These are phyloP conservation scores for Tardiomyces depauwii DNA, from an alignment of 1,139 yeast species.

Conservation along the genomic window DNA sequence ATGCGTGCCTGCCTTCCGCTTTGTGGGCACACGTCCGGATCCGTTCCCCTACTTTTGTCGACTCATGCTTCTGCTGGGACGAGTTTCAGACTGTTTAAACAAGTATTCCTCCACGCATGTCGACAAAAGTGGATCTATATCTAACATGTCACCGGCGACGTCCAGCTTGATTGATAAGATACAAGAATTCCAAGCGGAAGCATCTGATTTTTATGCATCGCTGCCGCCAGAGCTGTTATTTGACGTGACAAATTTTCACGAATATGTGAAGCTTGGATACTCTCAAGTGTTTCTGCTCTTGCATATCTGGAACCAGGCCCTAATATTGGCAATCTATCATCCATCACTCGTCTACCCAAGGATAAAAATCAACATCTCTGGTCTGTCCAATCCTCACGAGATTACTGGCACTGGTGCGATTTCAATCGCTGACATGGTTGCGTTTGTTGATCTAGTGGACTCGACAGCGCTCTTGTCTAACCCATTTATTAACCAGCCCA, in stretches of 20 bases:
- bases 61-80: slow-evolving; percentile 16
- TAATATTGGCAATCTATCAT: slow-evolving; percentile 7
- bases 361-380: slow-evolving; percentile 4
- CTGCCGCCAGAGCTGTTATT: slow-evolving; percentile 6
- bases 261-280: slow-evolving; percentile 4
- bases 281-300: slow-evolving; percentile 6
- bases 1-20: background rate
- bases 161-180: slow-evolving; percentile 1
- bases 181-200: slow-evolving; percentile 11
- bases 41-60: slow-evolving; percentile 20
- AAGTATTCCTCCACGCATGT: slow-evolving; percentile 1
- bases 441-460: slow-evolving; percentile 19
- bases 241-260: slow-evolving; percentile 7
- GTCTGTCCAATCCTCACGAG: slow-evolving; percentile 8
- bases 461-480: slow-evolving; percentile 17
- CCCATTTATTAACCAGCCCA: slow-evolving; percentile 19
- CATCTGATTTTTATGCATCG: slow-evolving; percentile 2
- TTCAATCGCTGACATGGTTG: slow-evolving; percentile 20
- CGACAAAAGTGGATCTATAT: background rate
- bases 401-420: slow-evolving; percentile 20
- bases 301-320: slow-evolving; percentile 8
- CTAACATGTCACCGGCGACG: slow-evolving; percentile 1
- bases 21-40: slow-evolving; percentile 5
- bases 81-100: slow-evolving; percentile 17
- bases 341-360: slow-evolving; percentile 9